Base-by-base conservation (phyloP, 192 early-diverging fungal species). In the Coemansia sp. region DNA sequence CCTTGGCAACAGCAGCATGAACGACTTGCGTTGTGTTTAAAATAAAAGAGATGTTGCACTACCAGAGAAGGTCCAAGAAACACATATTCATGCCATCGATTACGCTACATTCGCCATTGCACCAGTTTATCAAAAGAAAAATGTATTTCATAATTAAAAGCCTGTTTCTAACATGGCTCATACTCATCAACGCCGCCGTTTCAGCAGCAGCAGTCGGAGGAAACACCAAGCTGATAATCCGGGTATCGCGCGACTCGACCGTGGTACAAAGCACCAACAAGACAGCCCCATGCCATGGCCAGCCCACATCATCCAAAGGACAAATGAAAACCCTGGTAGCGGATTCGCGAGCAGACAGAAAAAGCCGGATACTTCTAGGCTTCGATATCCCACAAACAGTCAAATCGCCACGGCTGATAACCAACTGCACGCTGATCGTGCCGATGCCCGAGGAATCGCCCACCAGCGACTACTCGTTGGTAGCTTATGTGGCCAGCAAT, bases 361-460 rank as follows among this genome's bases (percentile, higher is more conserved):
- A 45, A 45, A 45, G 5, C 17, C 71, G 71, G 51, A 75, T 80
- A 0, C 72, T 80, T 3, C 77, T 80, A 0, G 77, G 72, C 5
- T 80, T 68, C 32, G 28, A 71, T 2, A 30, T 80, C 7, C 77
- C 77, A 0, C 8, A 29, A 0, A 7, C 40, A 2, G 49, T 74
- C 29, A 42, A 54, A 17, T 45, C 65, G 5, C 48, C 72, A 1
- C 34, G 50, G 2, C 51, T 7, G 0, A 71, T 80, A 11, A 64
- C 61, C n/a, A 63, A 58, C 16, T 80, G 77, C 61, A 33, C 50
- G 3, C 66, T 80, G 36, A 32, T 64, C n/a, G 61, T 80, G 5
- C 77, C 72, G 4, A 28, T 40, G 5, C 72, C 77, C 14, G 32
- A 55, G 20, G 34, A 48, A 6, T 14, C 55, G 16, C 58, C 69